These are phyloP conservation scores for Tolypocladium tundrense DNA, from an alignment of 2,329 filamentous ascomycete species.

Conservation along the genomic window DNA sequence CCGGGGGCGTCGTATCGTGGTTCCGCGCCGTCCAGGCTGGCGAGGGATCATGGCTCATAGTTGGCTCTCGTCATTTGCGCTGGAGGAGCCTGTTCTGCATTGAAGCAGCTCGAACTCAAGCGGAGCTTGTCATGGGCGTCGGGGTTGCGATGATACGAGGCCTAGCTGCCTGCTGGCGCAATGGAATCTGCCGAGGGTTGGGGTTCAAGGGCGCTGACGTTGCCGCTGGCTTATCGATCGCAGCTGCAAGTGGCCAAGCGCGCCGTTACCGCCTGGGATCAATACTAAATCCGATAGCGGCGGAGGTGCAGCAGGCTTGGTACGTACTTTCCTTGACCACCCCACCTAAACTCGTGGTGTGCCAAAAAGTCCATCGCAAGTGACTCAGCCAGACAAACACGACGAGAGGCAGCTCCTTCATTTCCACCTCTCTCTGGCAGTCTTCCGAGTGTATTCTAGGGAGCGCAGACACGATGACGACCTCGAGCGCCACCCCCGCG, in stretches of 20 bases:
- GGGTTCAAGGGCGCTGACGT: background rate
- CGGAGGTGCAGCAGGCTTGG: background rate
- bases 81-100: slow-evolving; percentile 18
- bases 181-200: background rate
- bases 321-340: background rate
- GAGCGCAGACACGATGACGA: slow-evolving; percentile 28
- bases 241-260: background rate
- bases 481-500: slow-evolving; percentile 21
- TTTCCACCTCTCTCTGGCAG: background rate
- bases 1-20: background rate
- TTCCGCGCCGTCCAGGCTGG: background rate
- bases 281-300: slow-evolving; percentile 3
- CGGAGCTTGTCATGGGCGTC: slow-evolving; percentile 11
- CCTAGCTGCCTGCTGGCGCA: background rate
- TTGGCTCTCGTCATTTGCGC: slow-evolving; percentile 25
- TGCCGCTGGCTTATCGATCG: background rate
- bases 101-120: slow-evolving; percentile 14
- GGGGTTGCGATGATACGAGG: background rate
- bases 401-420: background rate
- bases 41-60: slow-evolving; percentile 39
- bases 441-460: background rate
- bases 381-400: slow-evolving; percentile 1
- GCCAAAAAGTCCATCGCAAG: background rate
- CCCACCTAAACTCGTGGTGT: background rate
- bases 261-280: background rate